Base-by-base conservation (phyloP, 257 asterid genomes). In the Lycium barbarum region DNA sequence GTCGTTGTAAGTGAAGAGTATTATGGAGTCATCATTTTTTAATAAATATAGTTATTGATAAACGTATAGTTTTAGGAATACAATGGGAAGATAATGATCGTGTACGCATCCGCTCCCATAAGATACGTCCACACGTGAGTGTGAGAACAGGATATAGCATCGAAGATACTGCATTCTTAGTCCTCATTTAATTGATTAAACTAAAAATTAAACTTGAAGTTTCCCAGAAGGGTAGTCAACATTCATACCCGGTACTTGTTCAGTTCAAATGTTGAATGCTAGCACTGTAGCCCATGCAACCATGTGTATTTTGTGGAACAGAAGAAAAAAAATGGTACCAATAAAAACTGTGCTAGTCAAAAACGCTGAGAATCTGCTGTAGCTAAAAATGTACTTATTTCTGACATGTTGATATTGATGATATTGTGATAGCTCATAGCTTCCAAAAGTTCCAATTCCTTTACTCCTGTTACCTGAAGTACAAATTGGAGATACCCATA, bases 291-390 rank as follows among this genome's bases (percentile, higher is more conserved):
- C 40, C 63, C 45, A 49, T 74, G 81, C 62, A 76, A 22, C 47
- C 47, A 76, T 26, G 65, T 76, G 62, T 76, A 51, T 51, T 78
- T 78, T 76, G 57, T 26, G 62, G 22, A 68, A 68, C 20, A 36
- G 51, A 36, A 68, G 49, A 67, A 68, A 72, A 76, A 53, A 9
- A 78, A 78, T 53, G 40, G 49, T 53, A 53, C 82, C 62, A 26
- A 78, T 8, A 78, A 78, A 76, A 78, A 51, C 65, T 26, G 65
- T 78, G 82, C 82, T 65, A 78, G 82, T 78, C 82, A 78, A 78
- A 76, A 26, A 53, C 40, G 14, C 81, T 49, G 47, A 40, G 22
- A 51, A 76, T 53, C 47, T 51, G 47, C 26, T 14, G 9, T 76
- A 76, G 22, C 20, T 22, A 51, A 13, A 26, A 7, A 76, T 26